Conservation (phyloP, 2,329 filamentous ascomycete species). For the Calonectria hawksworthii region DNA sequence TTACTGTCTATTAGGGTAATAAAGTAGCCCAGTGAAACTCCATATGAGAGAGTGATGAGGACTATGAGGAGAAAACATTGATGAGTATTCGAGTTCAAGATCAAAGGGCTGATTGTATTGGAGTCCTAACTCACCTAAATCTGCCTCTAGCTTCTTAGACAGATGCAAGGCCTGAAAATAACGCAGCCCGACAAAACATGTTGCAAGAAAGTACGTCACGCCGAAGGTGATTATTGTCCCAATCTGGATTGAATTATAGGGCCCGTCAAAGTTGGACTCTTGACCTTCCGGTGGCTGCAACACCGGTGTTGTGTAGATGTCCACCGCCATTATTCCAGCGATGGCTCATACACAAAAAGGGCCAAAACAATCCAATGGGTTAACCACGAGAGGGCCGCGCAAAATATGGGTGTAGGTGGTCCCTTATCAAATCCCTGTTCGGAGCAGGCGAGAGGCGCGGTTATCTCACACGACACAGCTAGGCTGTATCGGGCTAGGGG, state of each 20-base stretch:
- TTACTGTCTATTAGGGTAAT: not conserved
- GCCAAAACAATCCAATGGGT: too few species aligned
- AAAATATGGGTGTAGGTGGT: too few species aligned
- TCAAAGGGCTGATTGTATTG: too few species aligned
- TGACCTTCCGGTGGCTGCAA: not conserved
- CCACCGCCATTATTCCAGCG: not conserved
- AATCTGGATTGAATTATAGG: constrained; percentile 1
- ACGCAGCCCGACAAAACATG: not conserved
- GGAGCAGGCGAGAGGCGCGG: too few species aligned
- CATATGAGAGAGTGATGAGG: not conserved
- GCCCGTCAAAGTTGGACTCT: not conserved
- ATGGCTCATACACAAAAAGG: too few species aligned
- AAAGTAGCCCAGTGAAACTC: not conserved
- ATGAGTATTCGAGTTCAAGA: not conserved
- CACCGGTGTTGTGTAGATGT: not conserved
- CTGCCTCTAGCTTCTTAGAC: not conserved
- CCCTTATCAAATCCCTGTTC: too few species aligned
- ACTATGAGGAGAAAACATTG: not conserved
- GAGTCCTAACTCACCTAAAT: not conserved
- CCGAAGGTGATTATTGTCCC: not conserved
- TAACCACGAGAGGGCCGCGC: too few species aligned
- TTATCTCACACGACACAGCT: too few species aligned
- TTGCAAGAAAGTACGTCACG: not conserved
- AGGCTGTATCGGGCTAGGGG: too few species aligned
- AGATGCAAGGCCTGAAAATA: not conserved